Base-by-base conservation (phyloP, 2,329 filamentous ascomycete genomes). In the Hymenoscyphus fraxineus region DNA sequence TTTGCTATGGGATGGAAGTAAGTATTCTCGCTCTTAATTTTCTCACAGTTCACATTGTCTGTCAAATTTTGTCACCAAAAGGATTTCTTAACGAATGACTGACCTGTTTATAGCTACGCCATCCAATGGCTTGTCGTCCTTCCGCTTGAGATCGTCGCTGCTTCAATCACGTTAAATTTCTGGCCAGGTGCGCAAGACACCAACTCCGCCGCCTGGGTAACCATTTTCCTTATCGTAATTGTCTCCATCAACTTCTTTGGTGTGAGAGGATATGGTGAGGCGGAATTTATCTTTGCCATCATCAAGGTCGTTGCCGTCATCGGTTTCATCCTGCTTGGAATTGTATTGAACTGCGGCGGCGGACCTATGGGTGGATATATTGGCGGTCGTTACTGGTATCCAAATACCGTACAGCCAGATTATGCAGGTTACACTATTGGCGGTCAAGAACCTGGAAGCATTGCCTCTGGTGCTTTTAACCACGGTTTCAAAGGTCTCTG, bases 1-100 rank as follows among this genome's bases (percentile, higher is more conserved):
- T 96, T 96, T 73, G 91, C 92, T 59, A 95, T 96, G 90, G 93
- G 92, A 16, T 96, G 92, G 92, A 96, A 88, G 73, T 95, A 95
- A 75, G 69, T 70, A 27, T 54, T 54, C 19, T 3, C n/a, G 44
- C 7, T 22, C 44, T 51, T 51, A 2, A 2, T 6, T 4, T n/a
- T 7, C 16, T n/a, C n/a, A 51, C 5, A 27, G 12, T 27, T 27
- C 22, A 51, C 16, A 22, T 10, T 51, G 7, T 10, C 5, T 10
- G 19, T 22, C 3, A 54, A 27, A 12, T 31, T 35, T 2, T 32
- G 35, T 12, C 3, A 41, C 6, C 27, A 54, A 19, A 27, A 2
- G 40, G 10, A 7, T 16, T 10, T 54, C 64, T 59, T 27, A 27
- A 10, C 32, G 27, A 1, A 19, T n/a, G 9, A n/a, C 31, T 60